These are phyloP conservation scores for Isoetes taiwanensis DNA, from an alignment of 75 land plant genomes.

Conservation along the genomic window DNA sequence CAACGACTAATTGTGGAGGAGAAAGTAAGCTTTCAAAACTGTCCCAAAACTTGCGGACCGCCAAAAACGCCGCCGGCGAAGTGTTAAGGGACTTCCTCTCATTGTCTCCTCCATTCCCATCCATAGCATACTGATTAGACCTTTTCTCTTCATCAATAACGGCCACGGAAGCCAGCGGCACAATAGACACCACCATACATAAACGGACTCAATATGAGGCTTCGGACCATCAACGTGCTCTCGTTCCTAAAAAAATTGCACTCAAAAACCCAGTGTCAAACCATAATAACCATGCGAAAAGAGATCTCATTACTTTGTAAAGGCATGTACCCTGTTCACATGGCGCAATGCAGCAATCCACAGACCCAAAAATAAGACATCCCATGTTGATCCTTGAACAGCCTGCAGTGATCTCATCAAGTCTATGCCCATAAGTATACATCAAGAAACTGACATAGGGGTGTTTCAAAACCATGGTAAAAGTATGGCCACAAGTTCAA, in stretches of 20 bases:
- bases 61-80: constrained; percentile 51
- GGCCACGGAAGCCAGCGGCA: constrained; percentile 46
- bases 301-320: too few species aligned
- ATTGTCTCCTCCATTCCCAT: too few species aligned
- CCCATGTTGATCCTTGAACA: constrained; percentile 68
- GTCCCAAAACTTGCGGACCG: constrained; percentile 62
- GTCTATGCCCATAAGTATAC: too few species aligned
- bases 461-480: too few species aligned
- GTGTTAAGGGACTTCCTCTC: constrained; percentile 29
- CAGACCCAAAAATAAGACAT: constrained; percentile 69
- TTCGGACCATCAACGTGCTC: constrained; percentile 69
- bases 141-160: constrained; percentile 81
- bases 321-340: constrained; percentile 56
- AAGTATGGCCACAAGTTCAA: neutral
- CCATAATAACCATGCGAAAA: too few species aligned
- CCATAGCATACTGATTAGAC: constrained; percentile 1
- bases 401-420: constrained; percentile 66
- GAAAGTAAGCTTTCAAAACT: constrained; percentile 60
- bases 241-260: constrained; percentile 43
- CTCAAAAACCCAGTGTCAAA: neutral
- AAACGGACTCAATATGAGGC: constrained; percentile 73
- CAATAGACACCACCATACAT: constrained; percentile 55
- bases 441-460: too few species aligned
- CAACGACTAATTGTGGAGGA: constrained; percentile 47
- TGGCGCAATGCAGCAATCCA: constrained; percentile 74